Conservation (phyloP, 108 stramenopile genomes). For the Epithemia pelagica region DNA sequence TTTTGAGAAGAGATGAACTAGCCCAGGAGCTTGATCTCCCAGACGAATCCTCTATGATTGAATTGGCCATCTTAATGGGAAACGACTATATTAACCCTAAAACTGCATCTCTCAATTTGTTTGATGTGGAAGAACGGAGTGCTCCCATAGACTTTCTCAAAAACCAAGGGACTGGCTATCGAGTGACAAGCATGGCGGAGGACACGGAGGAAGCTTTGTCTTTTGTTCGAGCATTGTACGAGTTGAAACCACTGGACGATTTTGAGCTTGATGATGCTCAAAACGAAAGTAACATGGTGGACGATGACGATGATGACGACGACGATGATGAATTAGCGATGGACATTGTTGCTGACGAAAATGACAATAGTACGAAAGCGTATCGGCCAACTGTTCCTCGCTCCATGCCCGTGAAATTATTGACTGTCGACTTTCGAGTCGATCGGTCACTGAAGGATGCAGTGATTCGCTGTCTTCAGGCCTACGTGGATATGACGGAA, state of each 20-base stretch:
- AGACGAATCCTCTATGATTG: conserved; percentile 28
- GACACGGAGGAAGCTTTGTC: conserved; percentile 17
- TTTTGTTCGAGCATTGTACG: conserved; percentile 39
- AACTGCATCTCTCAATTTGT: not conserved
- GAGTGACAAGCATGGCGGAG: not conserved
- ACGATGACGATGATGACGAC: conserved; percentile 7
- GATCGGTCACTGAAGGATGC: conserved; percentile 10
- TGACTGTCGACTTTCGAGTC: not conserved
- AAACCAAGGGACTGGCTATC: not conserved
- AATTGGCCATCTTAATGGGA: conserved; percentile 44
- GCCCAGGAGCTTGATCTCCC: conserved; percentile 32
- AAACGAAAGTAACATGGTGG: not conserved
- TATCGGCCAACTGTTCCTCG: not conserved
- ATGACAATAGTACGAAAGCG: not conserved
- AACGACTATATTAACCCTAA: conserved; percentile 34
- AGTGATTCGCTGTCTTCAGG: conserved; percentile 12
- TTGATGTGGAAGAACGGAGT: not conserved
- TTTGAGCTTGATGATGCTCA: conserved; percentile 11
- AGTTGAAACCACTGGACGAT: conserved; percentile 23
- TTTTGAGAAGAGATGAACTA: conserved; percentile 17
- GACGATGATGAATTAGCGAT: not conserved
- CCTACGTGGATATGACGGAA: conserved; percentile 9
- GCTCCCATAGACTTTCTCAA: conserved; percentile 1
- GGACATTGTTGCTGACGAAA: conserved; percentile 1
- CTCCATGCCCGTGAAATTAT: not conserved